phyloP scores from a whole-genome alignment of 2,329 filamentous ascomycete species.

The Bisporella sp. region DNA sequence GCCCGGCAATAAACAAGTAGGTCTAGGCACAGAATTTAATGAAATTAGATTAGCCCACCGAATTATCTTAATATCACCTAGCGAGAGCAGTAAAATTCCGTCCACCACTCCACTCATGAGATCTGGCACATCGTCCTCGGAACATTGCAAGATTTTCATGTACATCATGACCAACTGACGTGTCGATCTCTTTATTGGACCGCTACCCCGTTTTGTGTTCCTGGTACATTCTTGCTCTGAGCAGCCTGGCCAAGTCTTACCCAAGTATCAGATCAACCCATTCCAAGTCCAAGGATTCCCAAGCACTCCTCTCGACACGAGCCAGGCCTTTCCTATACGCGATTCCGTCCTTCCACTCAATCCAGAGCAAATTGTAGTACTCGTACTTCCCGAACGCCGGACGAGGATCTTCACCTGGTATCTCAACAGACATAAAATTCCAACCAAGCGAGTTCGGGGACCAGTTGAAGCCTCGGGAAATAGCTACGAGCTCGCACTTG shows the following conservation, averaged over 20 bases:
- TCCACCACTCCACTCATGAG: too few species aligned
- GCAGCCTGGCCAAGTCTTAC: not conserved
- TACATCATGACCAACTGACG: too few species aligned
- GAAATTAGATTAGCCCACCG: too few species aligned
- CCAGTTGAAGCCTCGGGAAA: not conserved
- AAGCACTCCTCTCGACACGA: conserved; percentile 4
- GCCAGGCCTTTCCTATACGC: conserved; percentile 10
- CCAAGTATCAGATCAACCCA: conserved; percentile 8
- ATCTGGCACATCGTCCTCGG: too few species aligned
- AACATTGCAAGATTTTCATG: too few species aligned
- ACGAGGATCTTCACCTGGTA: not conserved
- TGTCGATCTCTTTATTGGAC: too few species aligned
- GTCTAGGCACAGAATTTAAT: too few species aligned
- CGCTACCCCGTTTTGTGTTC: too few species aligned
- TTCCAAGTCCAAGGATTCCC: conserved; percentile 5
- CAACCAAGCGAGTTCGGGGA: not conserved
- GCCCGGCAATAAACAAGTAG: too few species aligned
- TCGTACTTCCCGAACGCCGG: not conserved
- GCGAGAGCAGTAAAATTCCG: too few species aligned
- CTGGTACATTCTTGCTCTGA: too few species aligned
- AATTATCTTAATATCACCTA: too few species aligned
- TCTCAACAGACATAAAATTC: not conserved
- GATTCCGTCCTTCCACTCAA: conserved; percentile 10
- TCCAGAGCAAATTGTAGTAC: conserved; percentile 11
- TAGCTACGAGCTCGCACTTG: not conserved